phyloP scores from a whole-genome alignment of 257 asterid genomes.

The Capsicum rhomboideum region DNA sequence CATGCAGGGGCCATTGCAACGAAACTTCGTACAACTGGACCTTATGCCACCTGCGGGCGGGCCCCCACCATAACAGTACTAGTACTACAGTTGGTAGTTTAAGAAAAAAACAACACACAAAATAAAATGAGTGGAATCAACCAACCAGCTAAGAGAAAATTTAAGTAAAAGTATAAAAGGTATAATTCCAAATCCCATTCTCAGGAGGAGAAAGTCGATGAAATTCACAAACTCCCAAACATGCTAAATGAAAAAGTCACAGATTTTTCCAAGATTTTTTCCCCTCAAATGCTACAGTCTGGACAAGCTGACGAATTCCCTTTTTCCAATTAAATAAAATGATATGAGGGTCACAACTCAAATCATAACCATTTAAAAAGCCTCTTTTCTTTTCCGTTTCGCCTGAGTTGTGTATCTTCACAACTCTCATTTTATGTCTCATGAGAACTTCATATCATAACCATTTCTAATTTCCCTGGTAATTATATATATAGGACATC shows the following conservation, averaged over 20 bases:
- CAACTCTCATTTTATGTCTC: background rate
- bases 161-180: background rate
- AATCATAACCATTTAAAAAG: constrained; percentile 14
- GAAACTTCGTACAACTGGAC: background rate
- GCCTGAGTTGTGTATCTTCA: background rate
- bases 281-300: background rate
- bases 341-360: background rate
- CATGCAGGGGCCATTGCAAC: constrained; percentile 26
- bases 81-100: background rate
- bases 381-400: background rate
- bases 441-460: background rate
- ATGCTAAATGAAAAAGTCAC: background rate
- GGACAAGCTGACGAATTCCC: constrained; percentile 14
- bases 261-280: background rate
- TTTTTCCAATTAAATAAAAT: constrained; percentile 22
- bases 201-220: constrained; percentile 3
- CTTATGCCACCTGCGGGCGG: background rate
- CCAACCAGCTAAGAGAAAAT: background rate
- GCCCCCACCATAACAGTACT: background rate
- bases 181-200: background rate
- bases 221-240: constrained; percentile 28
- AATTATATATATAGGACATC: background rate
- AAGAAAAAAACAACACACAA: background rate
- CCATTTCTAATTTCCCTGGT: background rate
- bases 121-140: background rate